phyloP scores from a whole-genome alignment of 352 stramenopile genomes.

The Pythium chondricola region DNA sequence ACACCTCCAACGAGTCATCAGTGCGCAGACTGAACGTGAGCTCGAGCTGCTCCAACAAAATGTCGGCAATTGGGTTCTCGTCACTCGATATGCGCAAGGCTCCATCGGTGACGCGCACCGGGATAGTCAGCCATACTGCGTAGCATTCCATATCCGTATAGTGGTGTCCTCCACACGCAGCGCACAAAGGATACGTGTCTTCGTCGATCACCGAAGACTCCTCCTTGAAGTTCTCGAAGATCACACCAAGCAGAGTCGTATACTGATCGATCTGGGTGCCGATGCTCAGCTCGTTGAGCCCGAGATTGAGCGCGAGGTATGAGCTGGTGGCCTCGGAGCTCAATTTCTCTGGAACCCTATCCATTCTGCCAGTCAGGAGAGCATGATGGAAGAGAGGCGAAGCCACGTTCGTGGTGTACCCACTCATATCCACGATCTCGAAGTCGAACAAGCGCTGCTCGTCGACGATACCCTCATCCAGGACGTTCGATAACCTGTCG shows the following conservation, averaged over 20 bases:
- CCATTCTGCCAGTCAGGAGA: constrained; percentile 67
- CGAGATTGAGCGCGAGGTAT: constrained; percentile 58
- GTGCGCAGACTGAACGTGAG: constrained; percentile 72
- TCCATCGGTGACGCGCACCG: constrained; percentile 68
- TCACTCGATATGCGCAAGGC: constrained; percentile 60
- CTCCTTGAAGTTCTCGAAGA: constrained; percentile 87
- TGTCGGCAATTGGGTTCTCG: constrained; percentile 50
- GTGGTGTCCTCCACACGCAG: constrained; percentile 58
- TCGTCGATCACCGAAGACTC: constrained; percentile 65
- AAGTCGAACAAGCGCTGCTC: constrained; percentile 74
- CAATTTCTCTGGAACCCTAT: constrained; percentile 64
- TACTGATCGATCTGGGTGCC: constrained; percentile 60
- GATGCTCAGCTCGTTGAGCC: constrained; percentile 76
- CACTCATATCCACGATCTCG: constrained; percentile 78
- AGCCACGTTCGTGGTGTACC: constrained; percentile 42
- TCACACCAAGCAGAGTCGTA: constrained; percentile 61
- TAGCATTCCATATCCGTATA: constrained; percentile 51
- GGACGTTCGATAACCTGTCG: constrained; percentile 23
- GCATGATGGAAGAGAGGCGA: constrained; percentile 76
- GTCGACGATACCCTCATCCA: constrained; percentile 54
- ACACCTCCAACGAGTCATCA: constrained; percentile 76
- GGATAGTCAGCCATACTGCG: constrained; percentile 77
- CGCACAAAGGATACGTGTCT: constrained; percentile 72
- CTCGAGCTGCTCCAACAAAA: constrained; percentile 80
- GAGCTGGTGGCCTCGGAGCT: constrained; percentile 55